These are phyloP conservation scores for Talaromyces sp. DNA, from an alignment of 2,329 filamentous ascomycete species.

Conservation along the genomic window DNA sequence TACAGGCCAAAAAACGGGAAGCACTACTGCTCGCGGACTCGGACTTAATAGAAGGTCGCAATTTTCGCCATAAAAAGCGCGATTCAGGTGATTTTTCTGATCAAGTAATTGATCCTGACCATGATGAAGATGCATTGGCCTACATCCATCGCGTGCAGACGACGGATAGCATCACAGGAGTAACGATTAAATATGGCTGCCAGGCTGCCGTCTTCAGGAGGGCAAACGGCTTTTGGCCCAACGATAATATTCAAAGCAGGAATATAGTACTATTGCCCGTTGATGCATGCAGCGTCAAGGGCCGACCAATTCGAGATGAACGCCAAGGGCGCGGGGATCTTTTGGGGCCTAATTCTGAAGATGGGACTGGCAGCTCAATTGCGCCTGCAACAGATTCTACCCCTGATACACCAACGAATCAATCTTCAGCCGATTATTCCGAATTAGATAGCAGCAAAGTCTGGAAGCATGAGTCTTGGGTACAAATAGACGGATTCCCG, in stretches of 20 bases:
- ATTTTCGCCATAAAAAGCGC: slow-evolving; percentile 48
- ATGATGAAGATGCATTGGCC: slow-evolving; percentile 75
- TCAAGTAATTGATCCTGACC: slow-evolving; percentile 46
- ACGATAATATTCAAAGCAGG: slow-evolving; percentile 83
- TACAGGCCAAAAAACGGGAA: slow-evolving; percentile 53
- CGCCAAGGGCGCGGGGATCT: slow-evolving; percentile 21
- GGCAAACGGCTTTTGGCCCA: slow-evolving; percentile 92
- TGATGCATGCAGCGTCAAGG: slow-evolving; percentile 83
- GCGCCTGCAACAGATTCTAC: slow-evolving; percentile 22
- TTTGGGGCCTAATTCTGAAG: slow-evolving; percentile 32
- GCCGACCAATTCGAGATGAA: slow-evolving; percentile 55
- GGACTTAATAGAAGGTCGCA: slow-evolving; percentile 38
- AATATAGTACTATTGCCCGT: slow-evolving; percentile 83
- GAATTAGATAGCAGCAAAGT: slow-evolving; percentile 63
- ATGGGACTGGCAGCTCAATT: slow-evolving; percentile 39
- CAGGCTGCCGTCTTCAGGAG: slow-evolving; percentile 79
- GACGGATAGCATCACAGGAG: slow-evolving; percentile 84
- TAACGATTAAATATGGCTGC: slow-evolving; percentile 88
- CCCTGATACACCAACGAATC: slow-evolving; percentile 3
- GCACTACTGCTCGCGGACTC: slow-evolving; percentile 48
- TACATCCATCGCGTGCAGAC: slow-evolving; percentile 86
- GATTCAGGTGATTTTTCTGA: slow-evolving; percentile 44
- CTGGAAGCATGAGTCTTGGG: slow-evolving; percentile 90
- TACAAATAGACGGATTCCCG: slow-evolving; percentile 71
- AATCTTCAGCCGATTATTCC: slow-evolving; percentile 21